Evolutionary conservation across 139 green algal genomes (phyloP).

Genomic region (Asterochloris sp.): DNA sequence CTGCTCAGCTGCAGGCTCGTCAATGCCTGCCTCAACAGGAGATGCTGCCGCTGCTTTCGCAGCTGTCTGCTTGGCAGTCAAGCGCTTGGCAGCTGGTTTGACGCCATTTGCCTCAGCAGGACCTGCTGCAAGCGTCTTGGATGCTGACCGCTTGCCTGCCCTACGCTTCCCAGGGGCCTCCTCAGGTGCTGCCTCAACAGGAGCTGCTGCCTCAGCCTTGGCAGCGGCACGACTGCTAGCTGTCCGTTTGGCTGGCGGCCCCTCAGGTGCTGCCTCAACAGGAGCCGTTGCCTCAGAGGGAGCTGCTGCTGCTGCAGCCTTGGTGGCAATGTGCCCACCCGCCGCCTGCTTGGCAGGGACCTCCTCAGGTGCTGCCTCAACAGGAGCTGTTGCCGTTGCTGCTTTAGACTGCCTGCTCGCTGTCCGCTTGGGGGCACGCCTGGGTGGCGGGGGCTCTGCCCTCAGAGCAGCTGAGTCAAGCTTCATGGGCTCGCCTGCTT

Average conservation of each 20-base stretch:
- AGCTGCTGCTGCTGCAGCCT: no score
- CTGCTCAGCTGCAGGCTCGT: no score
- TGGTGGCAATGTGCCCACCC: neutral
- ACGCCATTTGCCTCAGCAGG: neutral
- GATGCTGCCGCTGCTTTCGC: neutral
- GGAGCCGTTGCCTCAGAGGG: neutral
- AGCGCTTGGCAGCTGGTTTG: neutral
- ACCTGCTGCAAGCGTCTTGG: neutral
- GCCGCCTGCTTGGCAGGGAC: neutral
- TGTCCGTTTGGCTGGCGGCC: neutral
- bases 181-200: neutral
- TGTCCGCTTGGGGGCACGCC: no score
- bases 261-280: neutral
- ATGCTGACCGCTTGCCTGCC: neutral
- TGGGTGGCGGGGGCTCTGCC: no score
- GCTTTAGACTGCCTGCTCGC: neutral
- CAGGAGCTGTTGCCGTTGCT: neutral
- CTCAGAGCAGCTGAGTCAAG: no score
- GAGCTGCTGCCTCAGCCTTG: no score
- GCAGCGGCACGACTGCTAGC: neutral
- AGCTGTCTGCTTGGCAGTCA: neutral
- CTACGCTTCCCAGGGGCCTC: neutral
- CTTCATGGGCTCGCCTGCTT: no score
- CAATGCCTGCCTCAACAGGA: no score
- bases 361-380: neutral